These are phyloP conservation scores for Hibiscus mutabilis DNA, from an alignment of 345 rosid genomes.

Conservation along the genomic window DNA sequence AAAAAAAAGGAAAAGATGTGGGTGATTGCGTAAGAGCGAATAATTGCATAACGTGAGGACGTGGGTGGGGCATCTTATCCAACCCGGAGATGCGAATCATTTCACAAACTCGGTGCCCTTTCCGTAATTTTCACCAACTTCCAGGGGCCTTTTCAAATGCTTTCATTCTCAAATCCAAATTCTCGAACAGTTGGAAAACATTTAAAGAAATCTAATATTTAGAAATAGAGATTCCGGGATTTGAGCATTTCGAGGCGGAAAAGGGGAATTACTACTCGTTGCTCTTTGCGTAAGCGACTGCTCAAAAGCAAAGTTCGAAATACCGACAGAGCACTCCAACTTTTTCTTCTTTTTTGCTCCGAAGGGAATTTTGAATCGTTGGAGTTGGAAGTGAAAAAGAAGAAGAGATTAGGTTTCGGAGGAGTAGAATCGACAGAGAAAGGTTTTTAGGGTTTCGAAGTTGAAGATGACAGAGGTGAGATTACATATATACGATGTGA, in stretches of 20 bases:
- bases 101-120: background rate
- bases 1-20: background rate
- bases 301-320: background rate
- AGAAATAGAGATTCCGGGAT: background rate
- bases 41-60: background rate
- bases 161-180: background rate
- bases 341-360: background rate
- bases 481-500: conserved; percentile 85
- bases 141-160: background rate
- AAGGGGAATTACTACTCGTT: background rate
- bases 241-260: conserved; percentile 2
- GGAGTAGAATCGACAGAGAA: background rate
- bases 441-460: conserved; percentile 18
- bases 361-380: background rate
- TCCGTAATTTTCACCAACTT: background rate
- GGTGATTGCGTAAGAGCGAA: background rate
- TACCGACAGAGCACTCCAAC: background rate
- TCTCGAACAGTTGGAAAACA: background rate
- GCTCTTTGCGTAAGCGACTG: background rate
- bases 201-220: background rate
- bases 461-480: conserved; percentile 66
- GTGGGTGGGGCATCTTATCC: background rate
- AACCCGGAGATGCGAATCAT: background rate
- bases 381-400: background rate
- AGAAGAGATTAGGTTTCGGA: background rate